Base-by-base conservation (phyloP, 2,329 filamentous ascomycete genomes). In the Coniella vitis region DNA sequence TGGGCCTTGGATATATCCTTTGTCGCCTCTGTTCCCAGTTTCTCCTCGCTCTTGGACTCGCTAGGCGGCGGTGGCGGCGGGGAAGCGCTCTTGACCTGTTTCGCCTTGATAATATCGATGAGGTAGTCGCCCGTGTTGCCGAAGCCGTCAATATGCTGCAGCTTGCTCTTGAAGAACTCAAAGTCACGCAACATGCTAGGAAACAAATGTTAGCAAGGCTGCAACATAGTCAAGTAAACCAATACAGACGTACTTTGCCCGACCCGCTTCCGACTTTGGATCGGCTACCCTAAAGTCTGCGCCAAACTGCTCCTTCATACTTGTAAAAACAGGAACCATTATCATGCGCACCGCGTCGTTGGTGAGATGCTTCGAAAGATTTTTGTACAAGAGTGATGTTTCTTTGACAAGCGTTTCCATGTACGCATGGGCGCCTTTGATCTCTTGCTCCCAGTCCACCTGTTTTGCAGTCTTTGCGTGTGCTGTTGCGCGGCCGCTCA, bases 391-490 rank as follows among this genome's bases (percentile, higher is more conserved):
- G 1, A 85, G 93, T 4, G 81, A 81, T 0, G 90, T 95, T 61
- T 96, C 90, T 64, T 90, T 94, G 8, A 81, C 83, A 47, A 96
- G 67, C 1, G 83, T 90, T 66, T 95, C 90, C 82, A 95, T 91
- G 65, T 91, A 94, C 1, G 79, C 63, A 57, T 84, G 87, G 7
- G 77, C 72, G 7, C 60, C 60, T 3, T 67, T 61, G 37, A 69
- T 70, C 10, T 61, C 65, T 39, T 70, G 66, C 12, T 69, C 61
- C 86, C 89, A 95, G 55, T 87, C 74, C 37, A 90, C 78, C 42
- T 79, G 78, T 61, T 79, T 84, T 72, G 95, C 83, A 20, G 81
- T 78, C 61, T 83, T 84, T 35, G 88, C 83, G 60, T 91, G 89
- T 7, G 83, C 71, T 4, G 79, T 71, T 1, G 88, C 87, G 4